Base-by-base conservation (phyloP, 768 basidiomycete genomes). In the Pisolithus sp. region DNA sequence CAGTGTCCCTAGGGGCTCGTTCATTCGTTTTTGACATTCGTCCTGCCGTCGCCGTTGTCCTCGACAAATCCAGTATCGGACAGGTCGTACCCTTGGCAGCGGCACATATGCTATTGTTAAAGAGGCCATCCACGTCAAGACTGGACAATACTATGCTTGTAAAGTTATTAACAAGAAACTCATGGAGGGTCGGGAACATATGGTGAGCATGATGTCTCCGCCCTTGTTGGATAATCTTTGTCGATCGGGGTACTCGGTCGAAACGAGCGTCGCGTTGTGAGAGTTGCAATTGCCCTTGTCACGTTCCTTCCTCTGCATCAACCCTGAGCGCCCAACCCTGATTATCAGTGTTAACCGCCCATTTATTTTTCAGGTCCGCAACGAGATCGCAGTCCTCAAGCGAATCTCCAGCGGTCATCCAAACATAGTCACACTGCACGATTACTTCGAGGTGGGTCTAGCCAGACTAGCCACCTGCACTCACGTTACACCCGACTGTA, bases 101-200 rank as follows among this genome's bases (percentile, higher is more conserved):
- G 93, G 93, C 45, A 96, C 93, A 40, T 97, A 96, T 63, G 91
- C 91, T 54, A 91, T 93, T 67, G 91, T 93, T 45, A 93, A 92
- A 71, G 93, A 96, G 74, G 93, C 93, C 42, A 89, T 94, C 23
- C 92, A 95, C 63, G 85, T 95, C 73, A 85, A 87, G 73, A 92
- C 93, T 1, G 83, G 83, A 20, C 81, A 96, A 68, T 95, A 94
- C 73, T 98, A 87, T 76, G 96, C 95, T 20, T 97, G 94, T 81
- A 99, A 99, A 71, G 96, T 98, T 62, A 93, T 97, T 73, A 97
- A 95, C 83, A 98, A 98, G 79, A 93, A 94, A 64, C 82, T 96
- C 53, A 96, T 96, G 93, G 89, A 95, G 66, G 95, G 95, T 5
- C 78, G 95, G 57, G 95, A 98, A 72, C 85, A 94, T 67, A 98